phyloP scores from a whole-genome alignment of 2,329 filamentous ascomycete genomes.

The Colletotrichum musae region DNA sequence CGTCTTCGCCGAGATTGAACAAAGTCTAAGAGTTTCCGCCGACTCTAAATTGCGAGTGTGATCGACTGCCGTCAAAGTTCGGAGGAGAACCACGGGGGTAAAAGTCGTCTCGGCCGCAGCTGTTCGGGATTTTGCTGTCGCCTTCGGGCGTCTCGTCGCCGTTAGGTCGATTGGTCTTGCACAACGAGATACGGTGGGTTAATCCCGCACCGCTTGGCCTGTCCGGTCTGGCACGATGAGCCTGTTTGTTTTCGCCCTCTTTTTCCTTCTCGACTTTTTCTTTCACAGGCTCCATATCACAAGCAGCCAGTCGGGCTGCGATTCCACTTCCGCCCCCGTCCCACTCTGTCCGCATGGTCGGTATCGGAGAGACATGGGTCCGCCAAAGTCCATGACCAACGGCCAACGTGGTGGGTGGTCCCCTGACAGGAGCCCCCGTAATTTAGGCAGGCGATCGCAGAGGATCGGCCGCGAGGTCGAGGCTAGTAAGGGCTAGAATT shows the following conservation, averaged over 20 bases:
- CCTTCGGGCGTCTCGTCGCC: constrained; percentile 3
- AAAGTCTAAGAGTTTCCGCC: constrained; percentile 2
- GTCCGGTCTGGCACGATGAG: neutral
- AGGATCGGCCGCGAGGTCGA: constrained; percentile 24
- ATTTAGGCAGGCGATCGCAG: constrained; percentile 35
- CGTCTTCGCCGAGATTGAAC: constrained; percentile 4
- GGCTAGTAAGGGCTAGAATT: constrained; percentile 14
- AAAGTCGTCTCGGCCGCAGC: constrained; percentile 19
- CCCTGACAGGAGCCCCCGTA: constrained; percentile 22
- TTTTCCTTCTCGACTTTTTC: constrained; percentile 27
- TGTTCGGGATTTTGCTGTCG: neutral
- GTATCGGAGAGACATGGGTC: constrained; percentile 33
- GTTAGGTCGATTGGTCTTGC: neutral
- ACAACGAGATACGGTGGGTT: constrained; percentile 3
- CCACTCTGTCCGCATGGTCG: constrained; percentile 40
- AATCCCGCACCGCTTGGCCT: constrained; percentile 1
- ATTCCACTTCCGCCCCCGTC: constrained; percentile 19
- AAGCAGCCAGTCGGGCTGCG: constrained; percentile 36
- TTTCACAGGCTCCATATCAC: constrained; percentile 8
- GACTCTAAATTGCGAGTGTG: neutral
- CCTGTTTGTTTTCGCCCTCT: neutral
- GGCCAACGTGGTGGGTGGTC: constrained; percentile 35
- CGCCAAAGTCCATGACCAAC: constrained; percentile 26
- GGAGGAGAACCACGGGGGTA: neutral
- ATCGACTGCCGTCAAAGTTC: constrained; percentile 18